Evolutionary conservation across 768 basidiomycete genomes (phyloP).

Genomic region (Tylopilus vinaceipallidus): DNA sequence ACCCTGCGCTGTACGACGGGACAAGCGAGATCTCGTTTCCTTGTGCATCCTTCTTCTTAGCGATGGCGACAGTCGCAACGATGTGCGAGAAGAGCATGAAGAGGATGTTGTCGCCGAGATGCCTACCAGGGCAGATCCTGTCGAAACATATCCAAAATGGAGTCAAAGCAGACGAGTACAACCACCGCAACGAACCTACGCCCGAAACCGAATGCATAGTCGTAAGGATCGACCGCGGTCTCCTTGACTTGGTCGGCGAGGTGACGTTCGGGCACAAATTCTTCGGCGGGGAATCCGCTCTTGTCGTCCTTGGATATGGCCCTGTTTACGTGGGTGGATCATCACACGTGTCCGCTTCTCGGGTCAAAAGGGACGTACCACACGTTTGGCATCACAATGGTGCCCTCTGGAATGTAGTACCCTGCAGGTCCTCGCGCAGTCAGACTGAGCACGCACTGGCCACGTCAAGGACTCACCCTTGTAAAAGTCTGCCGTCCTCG

Average conservation of each 20-base stretch:
- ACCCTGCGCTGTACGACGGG: slow-evolving; percentile 2
- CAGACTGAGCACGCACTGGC: background rate
- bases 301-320: slow-evolving; percentile 17
- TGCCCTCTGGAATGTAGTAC: slow-evolving; percentile 11
- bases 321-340: background rate
- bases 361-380: slow-evolving; percentile 4
- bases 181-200: background rate
- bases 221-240: slow-evolving; percentile 8
- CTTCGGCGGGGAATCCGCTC: slow-evolving; percentile 17
- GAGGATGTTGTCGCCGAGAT: slow-evolving; percentile 10
- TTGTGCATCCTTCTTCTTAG: slow-evolving; percentile 4
- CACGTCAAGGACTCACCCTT: background rate
- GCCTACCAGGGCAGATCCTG: slow-evolving; percentile 14
- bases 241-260: slow-evolving; percentile 5
- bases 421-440: background rate
- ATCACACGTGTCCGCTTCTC: background rate
- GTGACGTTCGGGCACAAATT: slow-evolving; percentile 15
- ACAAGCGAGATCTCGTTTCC: slow-evolving; percentile 8
- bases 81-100: slow-evolving; percentile 9
- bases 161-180: no score
- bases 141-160: background rate
- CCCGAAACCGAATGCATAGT: slow-evolving; percentile 16
- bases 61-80: slow-evolving; percentile 7
- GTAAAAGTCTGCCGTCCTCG: slow-evolving; percentile 8
- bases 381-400: slow-evolving; percentile 15